Conservation (phyloP, 805 yeast species). For the Suhomyces vadensis region DNA sequence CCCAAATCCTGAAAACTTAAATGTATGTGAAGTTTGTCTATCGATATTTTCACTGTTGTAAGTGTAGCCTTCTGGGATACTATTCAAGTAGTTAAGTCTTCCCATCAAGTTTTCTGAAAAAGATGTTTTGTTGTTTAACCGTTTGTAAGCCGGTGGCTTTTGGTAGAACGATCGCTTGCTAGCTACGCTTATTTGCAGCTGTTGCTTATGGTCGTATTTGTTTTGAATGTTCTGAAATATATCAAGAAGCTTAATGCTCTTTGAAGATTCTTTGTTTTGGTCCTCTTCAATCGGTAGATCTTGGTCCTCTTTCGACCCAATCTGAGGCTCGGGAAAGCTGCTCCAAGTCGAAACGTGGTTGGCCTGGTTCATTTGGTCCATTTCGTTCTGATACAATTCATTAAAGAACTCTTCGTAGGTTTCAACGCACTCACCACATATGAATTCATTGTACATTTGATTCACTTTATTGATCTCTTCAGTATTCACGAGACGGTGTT, state of each 20-base stretch:
- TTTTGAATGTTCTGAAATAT: conserved; percentile 21
- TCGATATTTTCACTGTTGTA: not conserved
- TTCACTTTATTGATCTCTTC: conserved; percentile 17
- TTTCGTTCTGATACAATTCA: conserved; percentile 32
- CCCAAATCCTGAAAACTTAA: conserved; percentile 8
- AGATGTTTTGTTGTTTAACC: conserved; percentile 12
- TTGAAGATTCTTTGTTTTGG: not conserved
- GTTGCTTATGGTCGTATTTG: conserved; percentile 21
- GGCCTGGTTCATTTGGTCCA: conserved; percentile 1
- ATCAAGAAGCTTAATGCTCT: conserved; percentile 15
- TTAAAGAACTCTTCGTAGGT: conserved; percentile 53
- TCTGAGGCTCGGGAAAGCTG: not conserved
- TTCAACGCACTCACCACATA: conserved; percentile 62
- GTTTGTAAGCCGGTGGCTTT: conserved; percentile 11
- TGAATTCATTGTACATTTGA: conserved; percentile 50
- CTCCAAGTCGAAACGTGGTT: not conserved
- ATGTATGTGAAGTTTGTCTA: conserved; percentile 4
- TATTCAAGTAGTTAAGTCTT: conserved; percentile 21
- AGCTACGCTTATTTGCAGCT: conserved; percentile 1
- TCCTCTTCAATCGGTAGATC: not conserved
- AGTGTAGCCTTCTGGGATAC: conserved; percentile 16
- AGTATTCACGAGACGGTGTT: not conserved
- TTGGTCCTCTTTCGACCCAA: conserved; percentile 13
- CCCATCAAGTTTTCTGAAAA: conserved; percentile 23
- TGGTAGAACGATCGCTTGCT: conserved; percentile 14